Conservation (phyloP, 2,329 filamentous ascomycete species). For the Stagonosporopsis rhizophila region DNA sequence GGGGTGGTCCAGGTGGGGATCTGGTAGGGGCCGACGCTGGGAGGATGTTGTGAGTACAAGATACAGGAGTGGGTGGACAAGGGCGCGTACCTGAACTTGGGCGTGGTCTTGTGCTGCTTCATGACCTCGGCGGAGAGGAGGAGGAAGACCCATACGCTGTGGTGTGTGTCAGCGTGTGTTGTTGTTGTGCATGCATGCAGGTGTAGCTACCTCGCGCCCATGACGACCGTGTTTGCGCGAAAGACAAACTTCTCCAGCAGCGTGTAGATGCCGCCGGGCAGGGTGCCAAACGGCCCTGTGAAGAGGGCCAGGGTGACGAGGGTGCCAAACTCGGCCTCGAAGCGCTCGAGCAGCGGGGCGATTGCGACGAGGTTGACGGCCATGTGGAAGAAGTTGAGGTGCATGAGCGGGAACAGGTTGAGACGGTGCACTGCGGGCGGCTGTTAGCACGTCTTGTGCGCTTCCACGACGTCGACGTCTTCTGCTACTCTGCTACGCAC, state of each 20-base stretch:
- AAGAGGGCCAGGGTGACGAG: constrained; percentile 87
- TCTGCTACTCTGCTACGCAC: constrained; percentile 70
- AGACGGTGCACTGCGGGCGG: constrained; percentile 82
- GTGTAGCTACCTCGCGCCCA: constrained; percentile 77
- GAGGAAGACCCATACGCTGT: constrained; percentile 90
- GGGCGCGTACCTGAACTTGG: constrained; percentile 67
- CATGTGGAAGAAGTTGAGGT: constrained; percentile 80
- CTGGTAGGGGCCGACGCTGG: constrained; percentile 65
- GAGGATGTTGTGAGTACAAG: neutral
- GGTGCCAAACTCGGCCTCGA: constrained; percentile 91
- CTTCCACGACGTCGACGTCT: no score
- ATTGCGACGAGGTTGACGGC: constrained; percentile 80
- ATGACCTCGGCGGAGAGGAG: constrained; percentile 85
- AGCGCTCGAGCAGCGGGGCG: constrained; percentile 88
- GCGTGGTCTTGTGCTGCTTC: constrained; percentile 82
- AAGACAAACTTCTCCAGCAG: constrained; percentile 78
- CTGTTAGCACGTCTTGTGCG: no score
- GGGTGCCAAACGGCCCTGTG: constrained; percentile 69
- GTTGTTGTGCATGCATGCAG: constrained; percentile 37
- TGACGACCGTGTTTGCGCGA: constrained; percentile 72
- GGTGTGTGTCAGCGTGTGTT: neutral
- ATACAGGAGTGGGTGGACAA: constrained; percentile 43
- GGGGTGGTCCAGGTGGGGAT: constrained; percentile 95
- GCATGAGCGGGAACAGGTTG: constrained; percentile 90
- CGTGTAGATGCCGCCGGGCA: constrained; percentile 84